Evolutionary conservation across 352 stramenopile species (phyloP), one percentile per base, ranked within the genome.

Genomic region (Heterotrichella gracilis): DNA sequence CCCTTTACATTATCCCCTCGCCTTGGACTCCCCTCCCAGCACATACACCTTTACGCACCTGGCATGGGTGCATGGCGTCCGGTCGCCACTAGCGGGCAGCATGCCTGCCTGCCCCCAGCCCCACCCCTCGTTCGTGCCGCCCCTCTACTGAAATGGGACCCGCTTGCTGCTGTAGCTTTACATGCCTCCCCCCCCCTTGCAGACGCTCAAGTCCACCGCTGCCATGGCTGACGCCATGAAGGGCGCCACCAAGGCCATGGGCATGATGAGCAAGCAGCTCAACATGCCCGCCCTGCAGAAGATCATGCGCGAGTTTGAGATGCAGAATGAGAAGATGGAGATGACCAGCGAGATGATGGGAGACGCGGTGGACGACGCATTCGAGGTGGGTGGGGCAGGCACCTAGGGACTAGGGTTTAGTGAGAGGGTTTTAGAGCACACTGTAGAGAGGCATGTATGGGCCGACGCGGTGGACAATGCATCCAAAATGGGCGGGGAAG

Each of bases 301-400:
- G 80, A 96, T 96, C 80, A 94, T 96, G 85, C 85, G 88, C 72
- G 88, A 97, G 69, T 97, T 96, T 78, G 89, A 89, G 67, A 87
- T 88, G 72, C 88, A 97, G 78, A 96, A 92, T 77, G 87, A 94
- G 78, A 92, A 92, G 75, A 92, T 89, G 71, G 89, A 96, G 77
- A 89, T 96, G 79, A 92, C 89, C 72, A 85, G 95, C 76, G 90
- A 97, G 79, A 93, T 95, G 75, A 88, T 97, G 73, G 87, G 88
- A 39, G 90, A 97, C 74, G 89, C 87, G 0, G 89, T 97, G 64
- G 90, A 96, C 76, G 88, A 95, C 80, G 87, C 89, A 64, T 86
- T 97, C 78, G 87, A 90, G 39, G 83, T 85, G 64, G 87, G 0
- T n/a, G n/a, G n/a, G n/a, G n/a, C n/a, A n/a, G n/a, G n/a, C n/a